Evolutionary conservation across 176 grass and related monocot genomes (phyloP).

Genomic region (Areca catechu): DNA sequence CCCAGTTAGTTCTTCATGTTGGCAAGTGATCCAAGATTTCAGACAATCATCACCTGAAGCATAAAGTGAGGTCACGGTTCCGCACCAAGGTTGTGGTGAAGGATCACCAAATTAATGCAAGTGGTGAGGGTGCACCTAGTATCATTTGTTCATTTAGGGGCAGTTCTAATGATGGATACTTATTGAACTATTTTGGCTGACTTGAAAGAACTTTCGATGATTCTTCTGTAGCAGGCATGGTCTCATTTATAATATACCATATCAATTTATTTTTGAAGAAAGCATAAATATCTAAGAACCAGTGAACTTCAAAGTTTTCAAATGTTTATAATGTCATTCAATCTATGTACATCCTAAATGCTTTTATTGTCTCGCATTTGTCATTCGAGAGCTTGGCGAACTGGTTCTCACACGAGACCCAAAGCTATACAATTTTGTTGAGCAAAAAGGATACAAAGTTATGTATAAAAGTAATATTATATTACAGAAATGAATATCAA

Average conservation of each 20-base stretch:
- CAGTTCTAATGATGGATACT: conserved; percentile 26
- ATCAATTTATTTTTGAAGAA: too few species aligned
- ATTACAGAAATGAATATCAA: too few species aligned
- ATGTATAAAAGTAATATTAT: too few species aligned
- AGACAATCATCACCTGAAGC: conserved; percentile 31
- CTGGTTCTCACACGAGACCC: too few species aligned
- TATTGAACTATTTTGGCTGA: conserved; percentile 64
- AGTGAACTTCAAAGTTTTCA: too few species aligned
- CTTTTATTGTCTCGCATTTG: too few species aligned
- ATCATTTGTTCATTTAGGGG: conserved; percentile 55
- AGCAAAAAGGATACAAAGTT: too few species aligned
- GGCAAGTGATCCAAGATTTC: conserved; percentile 25
- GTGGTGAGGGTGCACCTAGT: conserved; percentile 59
- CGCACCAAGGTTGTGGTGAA: conserved; percentile 70
- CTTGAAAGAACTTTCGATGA: conserved; percentile 80
- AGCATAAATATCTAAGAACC: too few species aligned
- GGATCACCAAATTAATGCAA: conserved; percentile 80
- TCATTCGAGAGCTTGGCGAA: too few species aligned
- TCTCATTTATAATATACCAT: not conserved
- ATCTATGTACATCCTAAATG: too few species aligned
- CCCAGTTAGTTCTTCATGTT: conserved; percentile 40
- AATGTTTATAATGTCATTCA: too few species aligned
- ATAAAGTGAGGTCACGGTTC: conserved; percentile 60
- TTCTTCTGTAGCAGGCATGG: conserved; percentile 86
- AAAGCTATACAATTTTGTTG: too few species aligned